phyloP scores from a whole-genome alignment of 768 basidiomycete genomes.

The Tricholoma sp. region DNA sequence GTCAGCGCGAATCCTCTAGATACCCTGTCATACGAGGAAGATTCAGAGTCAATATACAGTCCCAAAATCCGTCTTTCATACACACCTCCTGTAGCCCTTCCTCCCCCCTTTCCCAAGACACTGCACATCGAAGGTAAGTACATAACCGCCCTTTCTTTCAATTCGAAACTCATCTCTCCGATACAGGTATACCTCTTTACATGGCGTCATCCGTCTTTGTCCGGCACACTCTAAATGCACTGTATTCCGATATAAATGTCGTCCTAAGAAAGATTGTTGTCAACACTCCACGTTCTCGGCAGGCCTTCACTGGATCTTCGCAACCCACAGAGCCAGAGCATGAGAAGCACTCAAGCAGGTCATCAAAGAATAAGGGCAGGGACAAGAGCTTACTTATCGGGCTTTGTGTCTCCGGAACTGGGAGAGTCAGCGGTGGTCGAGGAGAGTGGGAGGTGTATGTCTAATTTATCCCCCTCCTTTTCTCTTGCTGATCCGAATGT shows the following conservation, averaged over 20 bases:
- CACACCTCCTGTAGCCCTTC: conserved; percentile 62
- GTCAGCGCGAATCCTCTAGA: conserved; percentile 25
- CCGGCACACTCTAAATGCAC: conserved; percentile 68
- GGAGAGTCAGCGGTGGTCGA: conserved; percentile 55
- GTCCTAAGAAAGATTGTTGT: conserved; percentile 46
- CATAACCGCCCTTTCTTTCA: background rate
- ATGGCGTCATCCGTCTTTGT: conserved; percentile 65
- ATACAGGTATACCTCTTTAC: conserved; percentile 65
- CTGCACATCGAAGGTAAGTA: conserved; percentile 64
- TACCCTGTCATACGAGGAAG: conserved; percentile 23
- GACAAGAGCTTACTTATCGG: conserved; percentile 58
- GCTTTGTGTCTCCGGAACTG: conserved; percentile 50
- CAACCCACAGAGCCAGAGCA: background rate
- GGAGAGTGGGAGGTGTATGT: conserved; percentile 77
- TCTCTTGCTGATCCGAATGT: background rate
- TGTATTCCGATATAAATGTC: conserved; percentile 64
- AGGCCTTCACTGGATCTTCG: conserved; percentile 4
- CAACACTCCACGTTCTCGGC: conserved; percentile 20
- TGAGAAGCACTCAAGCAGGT: background rate
- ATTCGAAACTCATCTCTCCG: background rate
- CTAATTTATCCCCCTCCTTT: conserved; percentile 1
- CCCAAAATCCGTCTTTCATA: conserved; percentile 59
- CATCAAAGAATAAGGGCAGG: conserved; percentile 26
- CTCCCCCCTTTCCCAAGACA: conserved; percentile 64
- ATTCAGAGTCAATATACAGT: conserved; percentile 54